Percentiles rank a stretch among this genome's conserved stretches.
These are phyloP conservation scores for Halenospora varia DNA, from an alignment of 495 filamentous ascomycete species.

Conservation along the genomic window DNA sequence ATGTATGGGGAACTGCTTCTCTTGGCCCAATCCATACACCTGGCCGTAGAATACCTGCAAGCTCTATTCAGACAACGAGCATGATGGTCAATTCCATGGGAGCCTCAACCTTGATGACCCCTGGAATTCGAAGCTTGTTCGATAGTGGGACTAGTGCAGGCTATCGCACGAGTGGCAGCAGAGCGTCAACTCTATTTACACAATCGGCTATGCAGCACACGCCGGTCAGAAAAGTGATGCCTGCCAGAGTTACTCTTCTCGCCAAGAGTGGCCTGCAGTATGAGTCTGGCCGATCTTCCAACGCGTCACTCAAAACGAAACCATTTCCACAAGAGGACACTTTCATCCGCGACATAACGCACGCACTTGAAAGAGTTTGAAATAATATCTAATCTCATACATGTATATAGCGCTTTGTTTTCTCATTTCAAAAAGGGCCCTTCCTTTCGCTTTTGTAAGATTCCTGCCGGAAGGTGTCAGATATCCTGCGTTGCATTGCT, in stretches of 20 bases:
- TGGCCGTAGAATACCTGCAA: background rate
- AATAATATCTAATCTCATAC: background rate
- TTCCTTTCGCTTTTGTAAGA: background rate
- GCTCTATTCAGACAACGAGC: constrained; percentile 1
- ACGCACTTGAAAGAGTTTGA: constrained; percentile 6
- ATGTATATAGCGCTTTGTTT: background rate
- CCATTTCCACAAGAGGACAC: constrained; percentile 71
- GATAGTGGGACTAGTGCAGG: background rate
- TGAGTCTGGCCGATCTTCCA: constrained; percentile 34
- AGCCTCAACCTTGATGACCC: constrained; percentile 7
- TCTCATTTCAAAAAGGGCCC: background rate
- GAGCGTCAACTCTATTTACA: constrained; percentile 8
- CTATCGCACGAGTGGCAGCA: constrained; percentile 5
- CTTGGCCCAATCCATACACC: background rate
- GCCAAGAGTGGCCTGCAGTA: background rate
- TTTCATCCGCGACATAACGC: constrained; percentile 11
- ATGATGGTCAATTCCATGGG: background rate
- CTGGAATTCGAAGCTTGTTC: constrained; percentile 8
- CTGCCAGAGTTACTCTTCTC: constrained; percentile 4
- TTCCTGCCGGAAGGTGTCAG: too few species aligned
- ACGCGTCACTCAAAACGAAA: constrained; percentile 78
- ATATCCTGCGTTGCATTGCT: too few species aligned
- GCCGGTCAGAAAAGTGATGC: constrained; percentile 8
- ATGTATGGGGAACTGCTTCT: constrained; percentile 10
- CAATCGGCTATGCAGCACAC: background rate